Percentiles rank a stretch among this genome's conserved stretches.
phyloP scores from a whole-genome alignment of 306 rosid genomes.

The Alnus glutinosa region DNA sequence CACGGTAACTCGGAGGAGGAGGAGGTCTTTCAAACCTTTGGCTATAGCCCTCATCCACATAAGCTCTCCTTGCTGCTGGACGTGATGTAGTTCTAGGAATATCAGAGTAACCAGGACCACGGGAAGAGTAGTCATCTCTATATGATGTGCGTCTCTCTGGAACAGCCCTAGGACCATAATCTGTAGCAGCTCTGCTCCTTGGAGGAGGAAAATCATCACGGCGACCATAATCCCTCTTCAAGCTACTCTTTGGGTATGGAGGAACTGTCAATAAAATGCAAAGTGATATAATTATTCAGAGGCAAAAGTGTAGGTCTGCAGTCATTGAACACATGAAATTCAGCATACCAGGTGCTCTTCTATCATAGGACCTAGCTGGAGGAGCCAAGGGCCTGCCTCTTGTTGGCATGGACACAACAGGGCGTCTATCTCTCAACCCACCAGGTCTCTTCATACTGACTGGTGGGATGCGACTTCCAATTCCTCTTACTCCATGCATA shows the following conservation, averaged over 20 bases:
- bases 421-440: slow-evolving; percentile 80
- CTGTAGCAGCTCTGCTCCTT: slow-evolving; percentile 69
- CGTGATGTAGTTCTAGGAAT: slow-evolving; percentile 71
- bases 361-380: slow-evolving; percentile 75
- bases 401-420: slow-evolving; percentile 57
- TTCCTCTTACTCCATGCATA: slow-evolving; percentile 65
- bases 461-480: slow-evolving; percentile 66
- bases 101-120: slow-evolving; percentile 70
- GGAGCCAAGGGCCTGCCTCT: slow-evolving; percentile 76
- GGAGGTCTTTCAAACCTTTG: slow-evolving; percentile 83
- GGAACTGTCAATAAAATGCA: slow-evolving; percentile 46
- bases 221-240: slow-evolving; percentile 80
- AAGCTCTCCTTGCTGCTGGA: slow-evolving; percentile 71
- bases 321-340: background rate
- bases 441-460: slow-evolving; percentile 58
- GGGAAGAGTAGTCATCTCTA: slow-evolving; percentile 71
- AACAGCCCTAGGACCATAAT: slow-evolving; percentile 73
- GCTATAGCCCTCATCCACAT: slow-evolving; percentile 79
- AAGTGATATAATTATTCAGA: slow-evolving; percentile 2
- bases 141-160: slow-evolving; percentile 77
- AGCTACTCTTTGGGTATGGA: slow-evolving; percentile 70
- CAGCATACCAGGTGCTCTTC: slow-evolving; percentile 78
- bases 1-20: slow-evolving; percentile 69
- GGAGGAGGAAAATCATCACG: slow-evolving; percentile 84
- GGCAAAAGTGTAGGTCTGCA: slow-evolving; percentile 9